These are phyloP conservation scores for Dovyalis caffra DNA, from an alignment of 345 rosid genomes.

Conservation along the genomic window DNA sequence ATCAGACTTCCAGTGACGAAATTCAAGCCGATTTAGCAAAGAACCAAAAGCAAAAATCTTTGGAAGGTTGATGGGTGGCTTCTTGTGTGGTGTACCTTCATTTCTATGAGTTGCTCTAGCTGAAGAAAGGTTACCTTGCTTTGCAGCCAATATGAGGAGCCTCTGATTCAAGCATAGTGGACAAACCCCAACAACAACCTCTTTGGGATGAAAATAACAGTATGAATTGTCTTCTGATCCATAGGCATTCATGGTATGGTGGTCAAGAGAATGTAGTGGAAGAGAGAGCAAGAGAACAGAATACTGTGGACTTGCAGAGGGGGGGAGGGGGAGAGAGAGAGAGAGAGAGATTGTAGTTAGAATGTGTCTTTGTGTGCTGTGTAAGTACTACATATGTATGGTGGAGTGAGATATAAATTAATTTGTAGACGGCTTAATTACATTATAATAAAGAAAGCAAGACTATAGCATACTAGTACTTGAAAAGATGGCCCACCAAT, in stretches of 20 bases:
- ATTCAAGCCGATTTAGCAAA: constrained; percentile 67
- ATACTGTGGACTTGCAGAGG: neutral
- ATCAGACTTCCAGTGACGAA: constrained; percentile 57
- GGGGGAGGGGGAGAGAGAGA: neutral
- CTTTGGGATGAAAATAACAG: constrained; percentile 82
- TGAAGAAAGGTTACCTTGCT: constrained; percentile 46
- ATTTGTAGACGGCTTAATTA: neutral
- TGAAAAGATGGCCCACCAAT: constrained; percentile 14
- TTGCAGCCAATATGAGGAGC: constrained; percentile 75
- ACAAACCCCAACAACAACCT: constrained; percentile 66
- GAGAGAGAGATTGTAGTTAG: neutral
- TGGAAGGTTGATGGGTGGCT: constrained; percentile 47
- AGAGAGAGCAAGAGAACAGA: neutral
- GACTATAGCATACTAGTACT: neutral
- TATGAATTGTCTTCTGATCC: constrained; percentile 47
- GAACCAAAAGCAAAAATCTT: constrained; percentile 78
- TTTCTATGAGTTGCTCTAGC: neutral
- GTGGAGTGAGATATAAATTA: neutral
- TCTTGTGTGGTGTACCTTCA: constrained; percentile 21
- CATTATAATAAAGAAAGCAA: neutral
- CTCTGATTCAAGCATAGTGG: constrained; percentile 79
- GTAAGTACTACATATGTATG: neutral
- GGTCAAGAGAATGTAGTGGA: neutral
- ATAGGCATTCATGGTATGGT: constrained; percentile 50
- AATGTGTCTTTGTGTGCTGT: neutral